These are phyloP conservation scores for Stagonosporopsis cucurbitacearum DNA, from an alignment of 2,329 filamentous ascomycete genomes.

Conservation along the genomic window DNA sequence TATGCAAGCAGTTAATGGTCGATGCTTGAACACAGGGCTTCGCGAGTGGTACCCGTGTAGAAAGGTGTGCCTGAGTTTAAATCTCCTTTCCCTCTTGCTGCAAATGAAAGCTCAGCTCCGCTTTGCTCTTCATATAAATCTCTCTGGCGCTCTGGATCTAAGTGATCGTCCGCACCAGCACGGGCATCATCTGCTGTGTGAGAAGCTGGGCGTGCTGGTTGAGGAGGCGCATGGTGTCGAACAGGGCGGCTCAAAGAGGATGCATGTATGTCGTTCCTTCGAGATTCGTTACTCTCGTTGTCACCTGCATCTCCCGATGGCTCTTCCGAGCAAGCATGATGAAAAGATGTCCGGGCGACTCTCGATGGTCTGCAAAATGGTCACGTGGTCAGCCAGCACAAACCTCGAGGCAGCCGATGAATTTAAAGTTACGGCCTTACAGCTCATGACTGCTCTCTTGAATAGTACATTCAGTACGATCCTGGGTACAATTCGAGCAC, in stretches of 20 bases:
- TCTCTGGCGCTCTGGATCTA: slow-evolving; percentile 10
- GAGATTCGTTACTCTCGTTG: background rate
- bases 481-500: slow-evolving; percentile 13
- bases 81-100: slow-evolving; percentile 2
- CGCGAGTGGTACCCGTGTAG: slow-evolving; percentile 2
- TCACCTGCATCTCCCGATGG: no score
- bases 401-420: background rate
- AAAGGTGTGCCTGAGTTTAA: slow-evolving; percentile 13
- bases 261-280: background rate
- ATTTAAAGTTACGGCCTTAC: slow-evolving; percentile 5
- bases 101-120: slow-evolving; percentile 15
- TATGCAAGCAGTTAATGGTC: background rate
- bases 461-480: slow-evolving; percentile 4
- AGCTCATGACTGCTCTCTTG: slow-evolving; percentile 8
- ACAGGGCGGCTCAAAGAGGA: background rate
- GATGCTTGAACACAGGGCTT: background rate
- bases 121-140: slow-evolving; percentile 13
- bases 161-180: background rate
- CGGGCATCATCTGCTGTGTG: background rate
- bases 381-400: background rate
- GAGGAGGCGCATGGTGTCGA: background rate
- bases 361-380: background rate
- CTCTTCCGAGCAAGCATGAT: background rate
- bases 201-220: background rate
- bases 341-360: background rate